Conservation (phyloP, 192 early-diverging fungal genomes). For the Chytriomyces hyalinus region DNA sequence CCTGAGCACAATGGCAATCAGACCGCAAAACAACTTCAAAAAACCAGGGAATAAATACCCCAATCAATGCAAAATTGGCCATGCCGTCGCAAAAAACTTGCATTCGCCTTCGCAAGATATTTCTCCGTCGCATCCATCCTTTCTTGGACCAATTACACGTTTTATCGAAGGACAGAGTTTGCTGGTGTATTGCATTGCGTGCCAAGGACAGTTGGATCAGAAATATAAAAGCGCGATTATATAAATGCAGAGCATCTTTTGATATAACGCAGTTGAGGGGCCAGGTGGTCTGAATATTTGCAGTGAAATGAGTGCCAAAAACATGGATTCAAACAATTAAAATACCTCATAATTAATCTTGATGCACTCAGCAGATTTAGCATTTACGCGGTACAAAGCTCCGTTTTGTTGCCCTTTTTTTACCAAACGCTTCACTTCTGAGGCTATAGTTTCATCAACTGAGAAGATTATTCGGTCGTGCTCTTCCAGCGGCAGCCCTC, state of each 20-base stretch:
- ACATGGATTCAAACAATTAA: neutral
- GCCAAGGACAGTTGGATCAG: conserved; percentile 28
- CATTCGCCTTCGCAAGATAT: conserved; percentile 22
- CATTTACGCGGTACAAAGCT: neutral
- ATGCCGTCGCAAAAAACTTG: conserved; percentile 32
- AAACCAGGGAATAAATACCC: neutral
- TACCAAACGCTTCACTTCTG: neutral
- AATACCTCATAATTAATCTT: conserved; percentile 31
- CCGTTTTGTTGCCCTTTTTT: neutral
- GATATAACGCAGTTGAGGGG: conserved; percentile 29
- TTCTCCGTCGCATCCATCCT: conserved; percentile 27
- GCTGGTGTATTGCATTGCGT: conserved; percentile 15
- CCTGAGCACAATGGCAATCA: neutral
- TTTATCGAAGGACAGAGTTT: conserved; percentile 24
- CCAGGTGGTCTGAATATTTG: conserved; percentile 17
- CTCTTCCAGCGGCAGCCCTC: conserved; percentile 11
- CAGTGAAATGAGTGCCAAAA: neutral
- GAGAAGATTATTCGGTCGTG: conserved; percentile 9
- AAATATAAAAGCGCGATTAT: conserved; percentile 27
- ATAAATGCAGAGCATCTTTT: neutral
- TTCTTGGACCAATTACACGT: neutral
- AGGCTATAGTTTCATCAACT: conserved; percentile 6
- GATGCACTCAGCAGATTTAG: neutral
- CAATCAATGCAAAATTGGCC: conserved; percentile 19
- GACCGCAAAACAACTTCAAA: neutral